Percentiles rank a stretch among this genome's conserved stretches.
phyloP scores from a whole-genome alignment of 2,329 filamentous ascomycete species.

The Fusarium tjaetaba region DNA sequence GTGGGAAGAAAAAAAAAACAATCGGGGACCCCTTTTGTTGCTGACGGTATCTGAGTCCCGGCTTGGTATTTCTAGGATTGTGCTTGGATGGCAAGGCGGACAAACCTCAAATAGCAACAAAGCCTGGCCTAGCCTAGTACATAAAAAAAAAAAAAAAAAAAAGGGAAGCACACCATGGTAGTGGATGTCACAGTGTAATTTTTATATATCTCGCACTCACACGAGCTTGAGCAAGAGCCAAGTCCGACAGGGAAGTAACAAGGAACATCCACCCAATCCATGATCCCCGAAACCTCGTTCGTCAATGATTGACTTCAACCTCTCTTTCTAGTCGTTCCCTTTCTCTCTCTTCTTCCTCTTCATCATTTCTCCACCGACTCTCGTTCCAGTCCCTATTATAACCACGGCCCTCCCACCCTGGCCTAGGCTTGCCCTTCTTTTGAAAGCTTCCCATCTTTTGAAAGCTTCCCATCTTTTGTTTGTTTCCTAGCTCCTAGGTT shows the following conservation, averaged over 20 bases:
- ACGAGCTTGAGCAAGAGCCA: slow-evolving; percentile 22
- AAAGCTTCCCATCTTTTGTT: slow-evolving; percentile 25
- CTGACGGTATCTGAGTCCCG: slow-evolving; percentile 14
- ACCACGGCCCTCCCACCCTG: slow-evolving; percentile 35
- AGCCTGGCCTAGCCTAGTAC: not conserved
- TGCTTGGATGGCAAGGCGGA: slow-evolving; percentile 21
- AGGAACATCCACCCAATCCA: slow-evolving; percentile 32
- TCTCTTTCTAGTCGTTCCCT: slow-evolving; percentile 19
- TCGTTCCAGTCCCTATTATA: slow-evolving; percentile 43
- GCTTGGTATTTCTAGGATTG: slow-evolving; percentile 21
- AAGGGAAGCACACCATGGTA: not conserved
- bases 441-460: slow-evolving; percentile 20
- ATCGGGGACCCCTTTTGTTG: slow-evolving; percentile 22
- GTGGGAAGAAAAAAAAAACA: slow-evolving; percentile 3
- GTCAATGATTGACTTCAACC: slow-evolving; percentile 34
- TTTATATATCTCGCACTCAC: slow-evolving; percentile 14
- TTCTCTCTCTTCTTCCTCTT: slow-evolving; percentile 27
- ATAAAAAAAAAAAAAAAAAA: not conserved
- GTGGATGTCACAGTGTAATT: slow-evolving; percentile 24
- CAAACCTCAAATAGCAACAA: slow-evolving; percentile 24
- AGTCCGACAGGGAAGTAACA: slow-evolving; percentile 28
- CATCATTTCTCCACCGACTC: slow-evolving; percentile 37
- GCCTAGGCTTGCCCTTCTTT: slow-evolving; percentile 13
- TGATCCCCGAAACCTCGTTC: slow-evolving; percentile 38
- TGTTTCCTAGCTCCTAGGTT: slow-evolving; percentile 25